A percentile compares a stretch with the other conserved stretches of the same genome.
These are phyloP conservation scores for Fusarium buharicum DNA, from an alignment of 2,329 filamentous ascomycete species.

Conservation along the genomic window DNA sequence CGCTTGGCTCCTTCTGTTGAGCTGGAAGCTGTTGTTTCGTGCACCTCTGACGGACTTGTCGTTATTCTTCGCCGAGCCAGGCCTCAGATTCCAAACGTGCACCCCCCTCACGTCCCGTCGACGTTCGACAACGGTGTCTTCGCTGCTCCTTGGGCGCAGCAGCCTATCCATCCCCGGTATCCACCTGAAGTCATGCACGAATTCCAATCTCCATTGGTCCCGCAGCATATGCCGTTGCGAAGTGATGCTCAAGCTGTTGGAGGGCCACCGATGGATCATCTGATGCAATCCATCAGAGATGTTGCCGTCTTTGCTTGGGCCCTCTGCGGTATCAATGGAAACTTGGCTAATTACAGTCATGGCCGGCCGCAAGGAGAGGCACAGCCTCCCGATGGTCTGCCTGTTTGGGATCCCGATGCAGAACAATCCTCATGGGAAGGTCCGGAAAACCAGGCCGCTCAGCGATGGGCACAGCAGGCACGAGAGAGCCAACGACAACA, in stretches of 20 bases:
- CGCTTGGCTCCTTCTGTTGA: conserved; percentile 65
- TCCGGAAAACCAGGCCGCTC: conserved; percentile 42
- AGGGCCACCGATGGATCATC: conserved; percentile 67
- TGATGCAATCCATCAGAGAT: conserved; percentile 84
- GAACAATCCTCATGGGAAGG: conserved; percentile 33
- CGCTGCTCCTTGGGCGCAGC: conserved; percentile 80
- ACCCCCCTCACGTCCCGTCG: conserved; percentile 58
- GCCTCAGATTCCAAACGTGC: conserved; percentile 71
- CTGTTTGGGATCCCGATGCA: conserved; percentile 42
- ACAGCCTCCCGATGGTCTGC: conserved; percentile 58
- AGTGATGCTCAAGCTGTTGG: conserved; percentile 58
- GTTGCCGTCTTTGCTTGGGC: conserved; percentile 91
- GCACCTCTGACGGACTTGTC: conserved; percentile 87
- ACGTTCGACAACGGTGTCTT: conserved; percentile 73
- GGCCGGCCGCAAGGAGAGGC: conserved; percentile 72
- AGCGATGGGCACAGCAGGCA: conserved; percentile 35
- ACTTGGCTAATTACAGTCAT: conserved; percentile 70
- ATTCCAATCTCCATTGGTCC: conserved; percentile 51
- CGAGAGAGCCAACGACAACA: conserved; percentile 17
- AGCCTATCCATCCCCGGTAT: conserved; percentile 66
- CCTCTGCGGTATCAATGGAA: conserved; percentile 81
- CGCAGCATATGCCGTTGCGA: conserved; percentile 57
- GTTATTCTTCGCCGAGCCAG: conserved; percentile 81
- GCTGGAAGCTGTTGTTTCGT: conserved; percentile 90
- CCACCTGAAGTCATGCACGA: conserved; percentile 49